phyloP scores from a whole-genome alignment of 257 asterid species.

The Solanum stenotomum region DNA sequence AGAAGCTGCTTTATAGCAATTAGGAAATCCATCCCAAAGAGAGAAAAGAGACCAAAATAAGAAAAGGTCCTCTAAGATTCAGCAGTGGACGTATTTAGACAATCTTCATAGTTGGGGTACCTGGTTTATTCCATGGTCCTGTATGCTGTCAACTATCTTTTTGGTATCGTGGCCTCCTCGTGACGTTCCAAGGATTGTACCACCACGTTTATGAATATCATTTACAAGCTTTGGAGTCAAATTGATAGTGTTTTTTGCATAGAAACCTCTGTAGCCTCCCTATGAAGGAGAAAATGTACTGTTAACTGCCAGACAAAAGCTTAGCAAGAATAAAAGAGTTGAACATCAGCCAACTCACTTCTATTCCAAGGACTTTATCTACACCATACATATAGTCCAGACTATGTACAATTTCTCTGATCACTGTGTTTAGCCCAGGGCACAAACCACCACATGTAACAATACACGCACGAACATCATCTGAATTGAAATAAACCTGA shows the following conservation, averaged over 20 bases:
- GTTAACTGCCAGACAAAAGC: background rate
- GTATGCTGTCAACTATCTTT: slow-evolving; percentile 93
- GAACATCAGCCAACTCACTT: slow-evolving; percentile 53
- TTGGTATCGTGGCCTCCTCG: slow-evolving; percentile 96
- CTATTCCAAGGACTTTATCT: slow-evolving; percentile 74
- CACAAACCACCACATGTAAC: slow-evolving; percentile 99
- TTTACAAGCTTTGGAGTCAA: slow-evolving; percentile 78
- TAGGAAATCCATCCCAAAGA: background rate
- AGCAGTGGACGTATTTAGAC: background rate
- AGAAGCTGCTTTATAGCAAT: background rate
- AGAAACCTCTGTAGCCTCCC: slow-evolving; percentile 98
- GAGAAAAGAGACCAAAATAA: background rate
- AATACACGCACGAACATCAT: slow-evolving; percentile 87
- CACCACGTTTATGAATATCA: slow-evolving; percentile 97
- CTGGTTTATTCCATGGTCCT: slow-evolving; percentile 97
- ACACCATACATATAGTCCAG: slow-evolving; percentile 95
- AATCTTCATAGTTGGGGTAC: slow-evolving; percentile 23
- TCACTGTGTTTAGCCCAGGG: slow-evolving; percentile 96
- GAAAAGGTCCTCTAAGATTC: background rate
- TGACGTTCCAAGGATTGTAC: slow-evolving; percentile 87
- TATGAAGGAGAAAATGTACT: slow-evolving; percentile 19
- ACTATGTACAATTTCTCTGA: slow-evolving; percentile 85
- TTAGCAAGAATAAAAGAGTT: background rate
- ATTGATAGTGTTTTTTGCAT: slow-evolving; percentile 62
- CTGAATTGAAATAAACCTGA: slow-evolving; percentile 85